These are phyloP conservation scores for Fusarium nurragi DNA, from an alignment of 2,329 filamentous ascomycete genomes.

Conservation along the genomic window DNA sequence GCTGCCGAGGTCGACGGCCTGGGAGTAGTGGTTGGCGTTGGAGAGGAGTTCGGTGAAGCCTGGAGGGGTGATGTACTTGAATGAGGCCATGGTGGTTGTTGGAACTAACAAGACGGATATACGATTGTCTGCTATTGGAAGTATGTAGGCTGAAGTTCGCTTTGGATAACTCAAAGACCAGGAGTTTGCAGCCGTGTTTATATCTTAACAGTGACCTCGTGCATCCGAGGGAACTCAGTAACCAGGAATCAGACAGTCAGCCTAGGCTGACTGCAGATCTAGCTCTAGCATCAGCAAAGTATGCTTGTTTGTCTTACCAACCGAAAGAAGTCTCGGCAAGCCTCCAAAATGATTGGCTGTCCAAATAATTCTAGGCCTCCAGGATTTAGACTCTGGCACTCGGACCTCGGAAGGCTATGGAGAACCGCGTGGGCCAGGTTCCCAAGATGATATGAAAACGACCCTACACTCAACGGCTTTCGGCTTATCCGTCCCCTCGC, in stretches of 20 bases:
- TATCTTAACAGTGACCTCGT: neutral
- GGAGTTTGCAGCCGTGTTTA: neutral
- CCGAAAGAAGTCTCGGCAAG: neutral
- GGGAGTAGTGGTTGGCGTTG: slow-evolving; percentile 38
- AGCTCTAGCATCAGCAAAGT: neutral
- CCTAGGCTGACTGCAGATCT: neutral
- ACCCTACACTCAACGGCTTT: no score
- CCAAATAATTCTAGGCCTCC: no score
- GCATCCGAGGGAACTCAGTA: neutral
- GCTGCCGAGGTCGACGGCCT: slow-evolving; percentile 38
- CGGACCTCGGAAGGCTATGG: neutral
- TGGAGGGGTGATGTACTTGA: slow-evolving; percentile 16
- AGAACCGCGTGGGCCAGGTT: no score
- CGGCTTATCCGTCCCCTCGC: slow-evolving; percentile 21
- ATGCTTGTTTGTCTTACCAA: neutral
- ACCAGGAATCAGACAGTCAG: no score
- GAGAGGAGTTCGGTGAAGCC: slow-evolving; percentile 6
- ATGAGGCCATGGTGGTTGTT: slow-evolving; percentile 4
- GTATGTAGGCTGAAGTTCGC: neutral
- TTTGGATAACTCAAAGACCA: neutral
- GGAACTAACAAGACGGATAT: neutral
- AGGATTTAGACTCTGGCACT: no score
- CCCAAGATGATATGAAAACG: no score
- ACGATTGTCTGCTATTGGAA: no score
- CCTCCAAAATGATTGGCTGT: no score